Evolutionary conservation across 345 rosid genomes (phyloP).

Genomic region (Erysimum cheiranthoides): DNA sequence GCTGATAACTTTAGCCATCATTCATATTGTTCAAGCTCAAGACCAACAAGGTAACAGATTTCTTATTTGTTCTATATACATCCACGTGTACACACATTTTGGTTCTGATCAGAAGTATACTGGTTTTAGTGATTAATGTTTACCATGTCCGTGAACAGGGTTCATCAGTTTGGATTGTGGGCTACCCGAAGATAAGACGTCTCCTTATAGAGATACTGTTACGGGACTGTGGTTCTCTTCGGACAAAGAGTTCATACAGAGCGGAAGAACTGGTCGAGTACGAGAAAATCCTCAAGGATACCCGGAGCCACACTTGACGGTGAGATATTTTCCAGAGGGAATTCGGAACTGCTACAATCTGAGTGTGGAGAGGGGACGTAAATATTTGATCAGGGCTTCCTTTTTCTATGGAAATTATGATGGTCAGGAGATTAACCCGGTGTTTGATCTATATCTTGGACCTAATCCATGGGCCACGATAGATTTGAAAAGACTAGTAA

Average conservation of each 20-base stretch:
- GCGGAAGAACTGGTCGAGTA: constrained; percentile 19
- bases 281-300: background rate
- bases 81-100: background rate
- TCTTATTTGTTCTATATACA: background rate
- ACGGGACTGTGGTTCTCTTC: background rate
- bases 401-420: constrained; percentile 56
- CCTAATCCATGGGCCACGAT: constrained; percentile 47
- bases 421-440: background rate
- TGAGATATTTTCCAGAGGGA: constrained; percentile 48
- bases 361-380: constrained; percentile 23
- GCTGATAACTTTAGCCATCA: background rate
- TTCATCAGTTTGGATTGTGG: constrained; percentile 54
- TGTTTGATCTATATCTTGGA: constrained; percentile 53
- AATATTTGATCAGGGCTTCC: constrained; percentile 34
- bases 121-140: background rate
- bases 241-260: constrained; percentile 36
- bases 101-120: background rate
- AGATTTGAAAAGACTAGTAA: background rate
- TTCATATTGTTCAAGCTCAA: constrained; percentile 37
- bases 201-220: constrained; percentile 4
- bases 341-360: constrained; percentile 48
- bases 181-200: background rate
- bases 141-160: constrained; percentile 25
- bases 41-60: constrained; percentile 36
- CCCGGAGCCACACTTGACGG: background rate